A percentile compares a stretch with the other conserved stretches of the same genome.
phyloP scores from a whole-genome alignment of 2,329 filamentous ascomycete genomes.

The Magnaporthiopsis rhizophila region DNA sequence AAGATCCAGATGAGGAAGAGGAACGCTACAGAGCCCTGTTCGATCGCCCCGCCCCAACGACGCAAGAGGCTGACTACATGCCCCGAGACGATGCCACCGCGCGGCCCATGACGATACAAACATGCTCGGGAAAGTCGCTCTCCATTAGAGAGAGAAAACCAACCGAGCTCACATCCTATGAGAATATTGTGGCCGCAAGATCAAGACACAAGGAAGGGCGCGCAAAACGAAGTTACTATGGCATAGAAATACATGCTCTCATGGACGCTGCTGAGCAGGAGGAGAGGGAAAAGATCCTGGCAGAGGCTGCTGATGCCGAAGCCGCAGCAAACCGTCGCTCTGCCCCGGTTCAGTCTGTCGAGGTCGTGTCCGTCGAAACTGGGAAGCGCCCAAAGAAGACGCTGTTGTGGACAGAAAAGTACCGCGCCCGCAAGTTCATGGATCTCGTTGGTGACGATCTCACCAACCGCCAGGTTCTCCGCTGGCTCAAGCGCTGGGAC shows the following conservation, averaged over 20 bases:
- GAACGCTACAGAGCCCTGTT: conserved; percentile 6
- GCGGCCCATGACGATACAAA: conserved; percentile 17
- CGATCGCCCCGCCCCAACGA: conserved; percentile 1
- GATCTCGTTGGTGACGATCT: conserved; percentile 92
- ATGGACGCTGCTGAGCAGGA: conserved; percentile 64
- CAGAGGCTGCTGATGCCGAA: neutral
- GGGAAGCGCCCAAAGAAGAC: conserved; percentile 38
- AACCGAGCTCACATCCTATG: conserved; percentile 45
- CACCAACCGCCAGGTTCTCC: conserved; percentile 81
- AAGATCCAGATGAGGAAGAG: conserved; percentile 4
- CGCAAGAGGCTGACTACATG: neutral
- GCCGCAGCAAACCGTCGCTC: conserved; percentile 15
- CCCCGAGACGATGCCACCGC: neutral
- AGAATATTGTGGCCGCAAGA: conserved; percentile 58
- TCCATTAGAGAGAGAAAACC: conserved; percentile 47
- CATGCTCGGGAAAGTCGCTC: conserved; percentile 48
- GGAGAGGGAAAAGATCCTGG: conserved; percentile 17
- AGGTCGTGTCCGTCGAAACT: conserved; percentile 18
- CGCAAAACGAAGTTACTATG: conserved; percentile 75
- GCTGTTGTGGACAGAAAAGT: conserved; percentile 93
- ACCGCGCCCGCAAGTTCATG: conserved; percentile 83
- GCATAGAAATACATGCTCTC: conserved; percentile 81
- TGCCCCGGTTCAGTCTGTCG: conserved; percentile 30
- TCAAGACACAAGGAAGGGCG: conserved; percentile 59
- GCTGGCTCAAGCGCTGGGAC: conserved; percentile 95